Conservation (phyloP, 2,329 filamentous ascomycete genomes). For the Coniochaeta prunicola region DNA sequence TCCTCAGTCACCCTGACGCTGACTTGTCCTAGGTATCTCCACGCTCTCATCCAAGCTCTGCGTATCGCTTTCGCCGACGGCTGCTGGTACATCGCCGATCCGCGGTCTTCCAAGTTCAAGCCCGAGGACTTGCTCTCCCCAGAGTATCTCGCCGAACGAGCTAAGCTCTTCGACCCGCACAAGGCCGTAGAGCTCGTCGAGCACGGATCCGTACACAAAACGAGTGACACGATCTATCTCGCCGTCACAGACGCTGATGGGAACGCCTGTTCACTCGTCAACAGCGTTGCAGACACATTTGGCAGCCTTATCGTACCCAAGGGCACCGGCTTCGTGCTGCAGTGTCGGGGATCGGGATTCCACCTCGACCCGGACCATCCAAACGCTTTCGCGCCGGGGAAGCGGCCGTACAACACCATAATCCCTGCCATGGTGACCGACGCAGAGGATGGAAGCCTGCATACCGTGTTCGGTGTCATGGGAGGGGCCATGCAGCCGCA, state of each 20-base stretch:
- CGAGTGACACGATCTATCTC: slow-evolving; percentile 91
- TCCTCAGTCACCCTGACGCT: neutral
- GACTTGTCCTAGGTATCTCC: slow-evolving; percentile 37
- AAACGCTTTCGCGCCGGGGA: slow-evolving; percentile 70
- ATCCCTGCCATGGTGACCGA: slow-evolving; percentile 87
- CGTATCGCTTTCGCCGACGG: slow-evolving; percentile 86
- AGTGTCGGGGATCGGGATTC: slow-evolving; percentile 87
- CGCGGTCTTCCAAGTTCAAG: slow-evolving; percentile 43
- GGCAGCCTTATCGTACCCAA: slow-evolving; percentile 80
- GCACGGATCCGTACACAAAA: slow-evolving; percentile 59
- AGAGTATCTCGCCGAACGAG: slow-evolving; percentile 65
- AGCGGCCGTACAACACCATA: slow-evolving; percentile 92
- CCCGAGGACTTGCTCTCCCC: slow-evolving; percentile 49
- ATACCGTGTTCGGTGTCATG: slow-evolving; percentile 90
- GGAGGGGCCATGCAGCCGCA: slow-evolving; percentile 97
- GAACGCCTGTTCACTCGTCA: slow-evolving; percentile 92
- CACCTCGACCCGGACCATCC: slow-evolving; percentile 61
- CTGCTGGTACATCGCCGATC: slow-evolving; percentile 82
- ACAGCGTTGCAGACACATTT: slow-evolving; percentile 83
- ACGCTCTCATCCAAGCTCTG: slow-evolving; percentile 80
- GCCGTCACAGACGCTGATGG: slow-evolving; percentile 72
- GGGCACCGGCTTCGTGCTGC: slow-evolving; percentile 82
- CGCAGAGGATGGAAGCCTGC: slow-evolving; percentile 59
- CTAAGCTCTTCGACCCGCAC: slow-evolving; percentile 46
- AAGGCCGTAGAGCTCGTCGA: slow-evolving; percentile 58